Evolutionary conservation across 179 eudicot genomes (phyloP).

Genomic region (Amaranthus tricolor): DNA sequence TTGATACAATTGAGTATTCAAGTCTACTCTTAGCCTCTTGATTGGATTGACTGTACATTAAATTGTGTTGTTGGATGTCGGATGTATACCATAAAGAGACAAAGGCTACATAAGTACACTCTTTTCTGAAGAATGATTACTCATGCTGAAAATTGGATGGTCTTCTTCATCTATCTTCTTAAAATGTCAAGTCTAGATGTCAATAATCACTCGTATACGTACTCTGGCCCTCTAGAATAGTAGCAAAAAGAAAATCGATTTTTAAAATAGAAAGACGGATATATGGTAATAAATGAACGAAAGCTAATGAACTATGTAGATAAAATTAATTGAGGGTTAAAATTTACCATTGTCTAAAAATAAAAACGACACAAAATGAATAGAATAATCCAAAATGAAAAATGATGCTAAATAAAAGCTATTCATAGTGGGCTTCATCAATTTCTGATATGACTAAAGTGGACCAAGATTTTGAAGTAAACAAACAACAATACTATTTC

Average conservation of each 20-base stretch:
- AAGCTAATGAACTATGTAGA: too few species aligned
- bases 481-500: not conserved
- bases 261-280: too few species aligned
- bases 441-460: slow-evolving; percentile 16
- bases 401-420: not conserved
- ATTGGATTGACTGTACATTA: slow-evolving; percentile 15
- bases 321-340: too few species aligned
- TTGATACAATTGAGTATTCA: slow-evolving; percentile 3
- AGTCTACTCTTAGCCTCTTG: slow-evolving; percentile 1
- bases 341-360: too few species aligned
- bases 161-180: not conserved
- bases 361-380: too few species aligned
- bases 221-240: too few species aligned
- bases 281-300: too few species aligned
- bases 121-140: not conserved
- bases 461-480: slow-evolving; percentile 16
- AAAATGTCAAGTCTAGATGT: slow-evolving; percentile 6
- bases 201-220: not conserved
- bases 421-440: slow-evolving; percentile 8
- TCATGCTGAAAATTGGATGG: slow-evolving; percentile 6
- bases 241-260: too few species aligned
- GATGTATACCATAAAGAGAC: slow-evolving; percentile 1
- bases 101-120: slow-evolving; percentile 15
- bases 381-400: not conserved
- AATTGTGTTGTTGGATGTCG: slow-evolving; percentile 19